Base-by-base conservation (phyloP, 345 rosid genomes). In the Gossypium herbaceum region DNA sequence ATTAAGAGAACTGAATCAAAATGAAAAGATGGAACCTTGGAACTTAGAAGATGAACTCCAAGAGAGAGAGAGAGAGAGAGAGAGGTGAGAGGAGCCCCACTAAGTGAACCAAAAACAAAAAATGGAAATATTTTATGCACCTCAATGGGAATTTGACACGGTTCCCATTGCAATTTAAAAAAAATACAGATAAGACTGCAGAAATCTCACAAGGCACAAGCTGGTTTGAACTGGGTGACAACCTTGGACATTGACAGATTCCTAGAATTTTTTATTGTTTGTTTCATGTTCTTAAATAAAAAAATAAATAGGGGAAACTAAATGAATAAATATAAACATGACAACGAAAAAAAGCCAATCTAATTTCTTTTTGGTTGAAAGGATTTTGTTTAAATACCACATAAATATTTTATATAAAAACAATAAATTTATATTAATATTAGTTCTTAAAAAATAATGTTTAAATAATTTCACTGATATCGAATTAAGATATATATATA, bases 21-120 rank as follows among this genome's bases (percentile, higher is more conserved):
- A 60, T 71, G 63, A 57, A 77, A 80, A 79, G 79, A 58, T 48
- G 57, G 75, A 34, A 34, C 41, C 41, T 34, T 57, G 15, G 62
- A 78, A 86, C 82, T 84, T 84, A 80, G 41, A 34, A 34, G 41
- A 34, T 34, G 34, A 54, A 69, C 79, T 78, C 66, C 72, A 61
- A 24, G 22, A 15, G 57, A 73, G 57, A 19, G 61, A 57, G 61
- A 57, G 2, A 54, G 22, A 19, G 51, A 56, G 61, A 57, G 61
- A 65, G 57, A 24, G 77, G 68, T 34, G 70, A 43, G 72, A 74
- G 12, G 50, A 59, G 12, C 12, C 43, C 54, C 65, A 17, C 24
- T 20, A 7, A 51, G 17, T 20, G 51, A 27, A 34, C 41, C 41
- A 34, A 34, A 34, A 34, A 34, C 7, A 34, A 5, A 79, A 68